Conservation (phyloP, 345 rosid genomes). For the Noccaea bulbosa region DNA sequence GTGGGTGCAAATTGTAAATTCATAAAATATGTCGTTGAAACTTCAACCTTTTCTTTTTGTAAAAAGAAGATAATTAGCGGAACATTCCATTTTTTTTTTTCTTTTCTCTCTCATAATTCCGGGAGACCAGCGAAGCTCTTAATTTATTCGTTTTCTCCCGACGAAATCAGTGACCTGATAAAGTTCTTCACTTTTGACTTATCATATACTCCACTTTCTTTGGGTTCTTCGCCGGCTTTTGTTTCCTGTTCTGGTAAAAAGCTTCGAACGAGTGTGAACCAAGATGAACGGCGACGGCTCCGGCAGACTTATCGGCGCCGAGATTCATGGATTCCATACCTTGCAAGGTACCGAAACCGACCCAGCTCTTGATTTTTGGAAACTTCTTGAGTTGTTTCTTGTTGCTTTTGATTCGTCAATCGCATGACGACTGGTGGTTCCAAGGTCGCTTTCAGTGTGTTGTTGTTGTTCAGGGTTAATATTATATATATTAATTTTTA, state of each 20-base stretch:
- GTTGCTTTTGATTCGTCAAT: constrained; percentile 9
- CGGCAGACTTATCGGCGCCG: constrained; percentile 63
- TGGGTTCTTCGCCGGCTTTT: constrained; percentile 14
- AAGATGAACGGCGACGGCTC: constrained; percentile 51
- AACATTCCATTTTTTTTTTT: not conserved
- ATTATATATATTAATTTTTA: not conserved
- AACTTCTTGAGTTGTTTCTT: not conserved
- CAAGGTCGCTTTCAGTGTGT: not conserved
- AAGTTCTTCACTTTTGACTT: not conserved
- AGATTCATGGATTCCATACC: constrained; percentile 93
- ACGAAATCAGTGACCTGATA: constrained; percentile 16
- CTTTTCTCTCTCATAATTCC: not conserved
- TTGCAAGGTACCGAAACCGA: constrained; percentile 52
- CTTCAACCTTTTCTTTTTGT: constrained; percentile 9
- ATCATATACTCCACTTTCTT: constrained; percentile 6
- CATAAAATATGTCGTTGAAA: constrained; percentile 3
- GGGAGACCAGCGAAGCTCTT: constrained; percentile 33
- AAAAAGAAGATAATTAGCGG: not conserved
- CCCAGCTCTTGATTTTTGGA: not conserved
- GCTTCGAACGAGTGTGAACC: constrained; percentile 8
- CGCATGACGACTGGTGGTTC: constrained; percentile 2
- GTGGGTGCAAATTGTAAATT: constrained; percentile 22
- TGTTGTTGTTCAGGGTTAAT: not conserved
- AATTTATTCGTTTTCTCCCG: not conserved
- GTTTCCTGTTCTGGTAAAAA: not conserved